These are phyloP conservation scores for Solanum pennellii DNA, from an alignment of 257 asterid species.

Conservation along the genomic window DNA sequence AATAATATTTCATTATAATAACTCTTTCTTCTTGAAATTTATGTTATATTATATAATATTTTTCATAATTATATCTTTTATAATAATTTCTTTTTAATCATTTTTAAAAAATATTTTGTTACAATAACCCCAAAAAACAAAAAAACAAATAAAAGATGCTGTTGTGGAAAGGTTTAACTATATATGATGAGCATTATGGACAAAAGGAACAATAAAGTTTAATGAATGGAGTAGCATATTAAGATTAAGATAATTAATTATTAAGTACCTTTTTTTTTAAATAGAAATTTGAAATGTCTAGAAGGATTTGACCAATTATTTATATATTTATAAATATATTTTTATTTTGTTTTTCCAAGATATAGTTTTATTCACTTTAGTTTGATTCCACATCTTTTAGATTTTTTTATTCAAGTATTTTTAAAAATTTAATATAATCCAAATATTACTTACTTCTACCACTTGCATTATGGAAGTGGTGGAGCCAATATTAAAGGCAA, in stretches of 20 bases:
- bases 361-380: neutral
- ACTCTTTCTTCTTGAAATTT: fast-evolving
- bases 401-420: neutral
- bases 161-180: neutral
- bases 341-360: neutral
- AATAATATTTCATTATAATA: neutral
- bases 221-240: neutral
- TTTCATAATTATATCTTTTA: too few relatives aligned
- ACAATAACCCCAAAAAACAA: neutral
- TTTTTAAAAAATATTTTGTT: neutral
- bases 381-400: neutral
- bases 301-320: neutral
- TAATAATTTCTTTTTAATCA: too few relatives aligned
- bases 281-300: neutral
- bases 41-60: neutral
- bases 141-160: neutral
- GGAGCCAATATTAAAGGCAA: neutral
- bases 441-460: neutral
- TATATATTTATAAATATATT: neutral
- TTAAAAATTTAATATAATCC: neutral
- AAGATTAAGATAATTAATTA: neutral
- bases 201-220: neutral
- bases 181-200: neutral
- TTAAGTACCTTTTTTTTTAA: neutral
- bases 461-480: neutral